Base-by-base conservation (phyloP, 2,329 filamentous ascomycete genomes). In the Ambrosiella beaveri region DNA sequence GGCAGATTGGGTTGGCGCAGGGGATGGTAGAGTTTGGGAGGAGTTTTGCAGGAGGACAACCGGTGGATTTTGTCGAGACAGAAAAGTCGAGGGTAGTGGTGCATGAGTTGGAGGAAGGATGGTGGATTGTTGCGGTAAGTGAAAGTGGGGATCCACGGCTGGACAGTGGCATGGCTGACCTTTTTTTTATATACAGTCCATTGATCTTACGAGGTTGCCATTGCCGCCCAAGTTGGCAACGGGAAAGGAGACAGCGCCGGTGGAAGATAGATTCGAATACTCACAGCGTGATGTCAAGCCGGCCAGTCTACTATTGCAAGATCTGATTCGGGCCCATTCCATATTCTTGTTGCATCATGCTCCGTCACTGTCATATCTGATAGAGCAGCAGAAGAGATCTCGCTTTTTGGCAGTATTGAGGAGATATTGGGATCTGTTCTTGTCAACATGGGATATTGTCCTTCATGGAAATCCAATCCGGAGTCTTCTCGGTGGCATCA, bases 1-100 rank as follows among this genome's bases (percentile, higher is more conserved):
- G 93, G 63, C 90, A 96, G 74, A 89, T 98, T 67, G 93, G 93
- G 41, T 80, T 98, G 62, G 93, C 93, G 45, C 93, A 98, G 73
- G 93, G 90, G 67, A 95, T 97, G 85, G 85, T 95, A 60, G 86
- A 84, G 68, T 98, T 98, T 72, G 86, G 87, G 65, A 85, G 83
- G 67, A 90, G 83, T 65, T 98, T 98, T 70, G 86, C 90, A 1
- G 78, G 81, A 61, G 87, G 84, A 60, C 76, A 83, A 63, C 69
- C 86, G 1, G 80, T 96, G 44, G 88, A 95, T 65, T 82, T 82
- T 8, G 84, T 98, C 61, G 93, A 98, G 66, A 97, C 93, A 1
- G 87, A 95, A 65, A 93, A 87, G 73, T 82, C 85, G 54, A 80
- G 90, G 38, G 84, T 96, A 39, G 76, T 97, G 39, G 73, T 96